Percentiles rank a stretch among this genome's conserved stretches.
Conservation (phyloP, 768 basidiomycete species). For the Lactarius indigo region DNA sequence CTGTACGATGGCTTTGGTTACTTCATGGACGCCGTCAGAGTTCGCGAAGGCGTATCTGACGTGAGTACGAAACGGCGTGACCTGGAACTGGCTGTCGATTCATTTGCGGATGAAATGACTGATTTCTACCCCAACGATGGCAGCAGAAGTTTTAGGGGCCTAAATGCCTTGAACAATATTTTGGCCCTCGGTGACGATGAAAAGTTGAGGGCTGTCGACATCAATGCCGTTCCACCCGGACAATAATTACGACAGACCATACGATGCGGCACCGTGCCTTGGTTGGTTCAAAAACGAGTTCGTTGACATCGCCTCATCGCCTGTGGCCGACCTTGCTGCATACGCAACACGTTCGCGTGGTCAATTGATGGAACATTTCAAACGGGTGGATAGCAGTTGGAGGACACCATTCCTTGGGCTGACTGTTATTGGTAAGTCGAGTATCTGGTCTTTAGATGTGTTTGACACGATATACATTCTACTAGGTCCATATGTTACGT, state of each 20-base stretch:
- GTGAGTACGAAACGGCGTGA: not conserved
- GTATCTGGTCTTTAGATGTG: not conserved
- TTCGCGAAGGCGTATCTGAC: not conserved
- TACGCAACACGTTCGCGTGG: not conserved
- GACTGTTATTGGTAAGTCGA: not conserved
- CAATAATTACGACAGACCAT: not conserved
- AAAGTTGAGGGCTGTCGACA: not conserved
- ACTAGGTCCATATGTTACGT: not conserved
- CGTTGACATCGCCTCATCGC: not conserved
- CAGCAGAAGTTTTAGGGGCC: not conserved
- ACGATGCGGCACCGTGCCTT: not conserved
- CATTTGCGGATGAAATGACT: not conserved
- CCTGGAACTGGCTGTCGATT: not conserved
- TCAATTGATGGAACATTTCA: not conserved
- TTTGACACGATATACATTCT: not conserved
- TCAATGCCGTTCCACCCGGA: not conserved
- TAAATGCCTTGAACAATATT: not conserved
- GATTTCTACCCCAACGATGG: not conserved
- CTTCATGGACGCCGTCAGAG: not conserved
- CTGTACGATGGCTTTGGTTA: not conserved
- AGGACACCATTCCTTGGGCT: not conserved
- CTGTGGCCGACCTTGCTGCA: not conserved
- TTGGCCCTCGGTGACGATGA: not conserved
- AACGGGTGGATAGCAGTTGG: not conserved
- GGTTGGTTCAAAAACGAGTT: not conserved